Evolutionary conservation across 2,329 filamentous ascomycete genomes (phyloP).

Genomic region (Fusarium brevicatenulatum): DNA sequence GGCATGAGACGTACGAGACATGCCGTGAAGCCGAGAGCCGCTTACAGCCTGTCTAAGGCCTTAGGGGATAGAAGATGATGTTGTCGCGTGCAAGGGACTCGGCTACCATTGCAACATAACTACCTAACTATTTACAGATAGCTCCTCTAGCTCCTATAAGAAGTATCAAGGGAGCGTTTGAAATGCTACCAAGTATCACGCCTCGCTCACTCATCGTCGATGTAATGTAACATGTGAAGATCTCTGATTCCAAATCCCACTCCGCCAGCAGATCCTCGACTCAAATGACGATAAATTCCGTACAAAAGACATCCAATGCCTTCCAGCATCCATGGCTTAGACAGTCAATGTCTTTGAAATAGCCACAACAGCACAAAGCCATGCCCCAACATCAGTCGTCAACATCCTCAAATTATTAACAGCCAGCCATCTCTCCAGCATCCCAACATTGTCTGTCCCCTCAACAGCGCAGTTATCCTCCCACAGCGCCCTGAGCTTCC

Average conservation of each 20-base stretch:
- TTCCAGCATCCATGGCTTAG: neutral
- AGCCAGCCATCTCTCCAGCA: conserved; percentile 46
- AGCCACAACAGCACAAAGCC: conserved; percentile 48
- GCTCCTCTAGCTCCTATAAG: neutral
- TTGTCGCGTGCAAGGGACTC: neutral
- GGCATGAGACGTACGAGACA: conserved; percentile 1
- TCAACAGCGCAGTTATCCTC: conserved; percentile 37
- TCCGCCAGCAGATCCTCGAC: neutral
- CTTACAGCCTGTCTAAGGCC: neutral
- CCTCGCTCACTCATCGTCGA: neutral
- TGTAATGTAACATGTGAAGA: neutral
- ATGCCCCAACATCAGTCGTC: conserved; percentile 50
- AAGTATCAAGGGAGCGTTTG: neutral
- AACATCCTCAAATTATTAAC: conserved; percentile 47
- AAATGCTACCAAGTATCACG: neutral
- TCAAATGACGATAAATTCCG: neutral
- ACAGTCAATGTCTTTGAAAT: conserved; percentile 41
- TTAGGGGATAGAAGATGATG: neutral
- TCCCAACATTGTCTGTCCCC: conserved; percentile 44
- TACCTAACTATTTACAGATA: neutral
- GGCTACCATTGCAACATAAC: neutral
- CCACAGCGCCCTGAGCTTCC: conserved; percentile 45
- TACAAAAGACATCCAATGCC: neutral
- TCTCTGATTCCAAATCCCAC: neutral
- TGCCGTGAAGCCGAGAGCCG: conserved; percentile 22